Conservation (phyloP, 1,284 basidiomycete genomes). For the Trichosporon ovoides region DNA sequence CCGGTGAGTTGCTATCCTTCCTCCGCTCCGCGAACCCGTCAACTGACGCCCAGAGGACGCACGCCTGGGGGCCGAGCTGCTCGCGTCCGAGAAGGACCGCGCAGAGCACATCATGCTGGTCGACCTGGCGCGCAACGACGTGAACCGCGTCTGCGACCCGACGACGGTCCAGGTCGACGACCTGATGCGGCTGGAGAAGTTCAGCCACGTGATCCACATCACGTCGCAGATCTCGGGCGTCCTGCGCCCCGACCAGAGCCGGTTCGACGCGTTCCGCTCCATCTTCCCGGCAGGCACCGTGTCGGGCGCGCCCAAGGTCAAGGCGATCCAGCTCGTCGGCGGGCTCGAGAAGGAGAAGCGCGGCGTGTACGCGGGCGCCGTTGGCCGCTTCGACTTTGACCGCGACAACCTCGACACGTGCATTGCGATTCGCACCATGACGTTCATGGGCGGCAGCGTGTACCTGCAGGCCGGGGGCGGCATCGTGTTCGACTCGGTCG, state of each 20-base stretch:
- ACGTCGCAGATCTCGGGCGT: conserved; percentile 91
- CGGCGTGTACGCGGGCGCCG: conserved; percentile 94
- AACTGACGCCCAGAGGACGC: conserved; percentile 63
- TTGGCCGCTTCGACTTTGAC: conserved; percentile 95
- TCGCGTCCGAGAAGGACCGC: conserved; percentile 84
- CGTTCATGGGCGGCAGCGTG: conserved; percentile 85
- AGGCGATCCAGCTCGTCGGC: conserved; percentile 90
- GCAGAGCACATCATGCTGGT: conserved; percentile 99
- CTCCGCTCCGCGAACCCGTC: no score
- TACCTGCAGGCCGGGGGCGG: conserved; percentile 92
- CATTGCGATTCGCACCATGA: conserved; percentile 98
- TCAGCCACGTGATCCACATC: conserved; percentile 96
- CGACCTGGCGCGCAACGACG: conserved; percentile 97
- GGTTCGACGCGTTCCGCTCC: conserved; percentile 97
- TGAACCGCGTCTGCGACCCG: conserved; percentile 94
- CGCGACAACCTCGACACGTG: conserved; percentile 95
- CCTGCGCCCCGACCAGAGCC: conserved; percentile 73
- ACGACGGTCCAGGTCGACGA: conserved; percentile 93
- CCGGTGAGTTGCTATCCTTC: conserved; percentile 36
- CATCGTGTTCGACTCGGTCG: conserved; percentile 94
- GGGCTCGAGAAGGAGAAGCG: conserved; percentile 82
- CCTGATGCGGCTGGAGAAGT: conserved; percentile 90
- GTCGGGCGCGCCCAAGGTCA: conserved; percentile 98
- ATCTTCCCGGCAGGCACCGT: conserved; percentile 99
- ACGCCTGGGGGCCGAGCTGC: conserved; percentile 65